These are phyloP conservation scores for Moricandia moricandioides DNA, from an alignment of 345 rosid species.

Conservation along the genomic window DNA sequence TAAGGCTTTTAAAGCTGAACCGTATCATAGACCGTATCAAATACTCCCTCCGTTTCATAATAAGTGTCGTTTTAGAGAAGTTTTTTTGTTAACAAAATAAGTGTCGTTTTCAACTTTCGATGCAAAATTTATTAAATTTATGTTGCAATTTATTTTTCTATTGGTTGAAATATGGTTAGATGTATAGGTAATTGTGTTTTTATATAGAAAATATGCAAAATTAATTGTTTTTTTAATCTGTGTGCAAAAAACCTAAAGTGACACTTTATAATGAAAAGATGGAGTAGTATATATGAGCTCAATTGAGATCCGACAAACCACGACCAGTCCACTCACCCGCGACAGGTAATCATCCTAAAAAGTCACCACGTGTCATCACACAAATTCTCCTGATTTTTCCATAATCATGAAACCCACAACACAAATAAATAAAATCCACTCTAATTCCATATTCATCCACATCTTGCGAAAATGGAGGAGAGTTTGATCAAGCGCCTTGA, in stretches of 20 bases:
- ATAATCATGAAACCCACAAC: constrained; percentile 23
- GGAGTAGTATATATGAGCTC: neutral
- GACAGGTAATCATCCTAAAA: constrained; percentile 1
- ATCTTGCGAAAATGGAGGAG: constrained; percentile 62
- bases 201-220: too few species aligned
- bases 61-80: too few species aligned
- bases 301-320: constrained; percentile 10
- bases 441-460: constrained; percentile 4
- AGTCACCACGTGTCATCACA: constrained; percentile 42
- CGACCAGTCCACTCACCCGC: constrained; percentile 28
- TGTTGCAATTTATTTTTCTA: too few species aligned
- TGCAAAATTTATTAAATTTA: too few species aligned
- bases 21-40: neutral
- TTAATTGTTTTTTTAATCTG: too few species aligned
- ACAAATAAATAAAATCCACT: neutral
- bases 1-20: neutral
- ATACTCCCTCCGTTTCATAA: too few species aligned
- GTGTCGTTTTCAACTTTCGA: too few species aligned
- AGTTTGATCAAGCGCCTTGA: constrained; percentile 71
- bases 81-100: too few species aligned
- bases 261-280: too few species aligned
- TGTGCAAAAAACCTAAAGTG: too few species aligned
- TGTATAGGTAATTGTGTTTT: too few species aligned
- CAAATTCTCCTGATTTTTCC: constrained; percentile 16
- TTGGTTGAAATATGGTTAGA: too few species aligned